These are phyloP conservation scores for Fusarium brachygibbosum DNA, from an alignment of 2,329 filamentous ascomycete genomes.

Conservation along the genomic window DNA sequence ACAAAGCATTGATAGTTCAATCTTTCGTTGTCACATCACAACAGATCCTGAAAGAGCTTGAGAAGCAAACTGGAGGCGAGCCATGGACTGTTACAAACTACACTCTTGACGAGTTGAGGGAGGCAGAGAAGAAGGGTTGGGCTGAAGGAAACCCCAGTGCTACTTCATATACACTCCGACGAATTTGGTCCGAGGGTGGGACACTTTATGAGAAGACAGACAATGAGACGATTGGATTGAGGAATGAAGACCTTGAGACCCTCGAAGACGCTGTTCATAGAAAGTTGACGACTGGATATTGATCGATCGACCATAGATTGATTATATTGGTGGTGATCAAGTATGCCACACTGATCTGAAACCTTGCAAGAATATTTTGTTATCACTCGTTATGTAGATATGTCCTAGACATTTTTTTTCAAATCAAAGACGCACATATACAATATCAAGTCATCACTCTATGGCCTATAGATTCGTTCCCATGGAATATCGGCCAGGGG, in stretches of 20 bases:
- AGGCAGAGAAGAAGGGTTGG: constrained; percentile 72
- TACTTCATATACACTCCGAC: constrained; percentile 70
- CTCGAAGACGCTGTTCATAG: constrained; percentile 55
- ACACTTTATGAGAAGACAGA: constrained; percentile 78
- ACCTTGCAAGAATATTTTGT: background rate
- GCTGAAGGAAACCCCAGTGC: constrained; percentile 64
- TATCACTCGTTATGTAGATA: background rate
- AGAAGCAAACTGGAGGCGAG: constrained; percentile 71
- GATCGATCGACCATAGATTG: background rate
- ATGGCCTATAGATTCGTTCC: background rate
- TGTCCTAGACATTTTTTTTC: no score
- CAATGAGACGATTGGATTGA: constrained; percentile 69
- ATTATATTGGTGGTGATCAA: no score
- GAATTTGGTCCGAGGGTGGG: constrained; percentile 80
- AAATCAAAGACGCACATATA: background rate
- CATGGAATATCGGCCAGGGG: constrained; percentile 16
- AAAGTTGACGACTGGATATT: constrained; percentile 35
- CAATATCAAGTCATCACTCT: background rate
- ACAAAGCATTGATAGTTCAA: constrained; percentile 74
- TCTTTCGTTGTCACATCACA: constrained; percentile 77
- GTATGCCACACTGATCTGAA: background rate
- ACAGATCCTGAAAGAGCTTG: constrained; percentile 74
- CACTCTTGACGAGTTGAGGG: constrained; percentile 65
- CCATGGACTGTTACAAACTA: constrained; percentile 55
- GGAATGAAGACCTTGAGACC: constrained; percentile 64